phyloP scores from a whole-genome alignment of 2,329 filamentous ascomycete genomes.

The Davidsoniella eucalypti region DNA sequence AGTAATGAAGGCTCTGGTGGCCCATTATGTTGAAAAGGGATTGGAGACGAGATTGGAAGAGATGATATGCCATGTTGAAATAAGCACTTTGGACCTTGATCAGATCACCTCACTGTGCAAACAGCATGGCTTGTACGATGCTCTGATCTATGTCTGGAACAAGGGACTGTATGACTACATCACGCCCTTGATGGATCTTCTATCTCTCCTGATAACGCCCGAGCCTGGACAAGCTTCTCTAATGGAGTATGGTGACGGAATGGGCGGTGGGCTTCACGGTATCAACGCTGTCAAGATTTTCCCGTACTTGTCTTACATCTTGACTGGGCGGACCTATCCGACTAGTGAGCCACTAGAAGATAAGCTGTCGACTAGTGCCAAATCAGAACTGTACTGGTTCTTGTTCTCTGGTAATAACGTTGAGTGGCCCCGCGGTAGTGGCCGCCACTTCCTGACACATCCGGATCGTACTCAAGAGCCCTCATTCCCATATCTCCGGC shows the following conservation, averaged over 20 bases:
- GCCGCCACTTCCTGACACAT: slow-evolving; percentile 43
- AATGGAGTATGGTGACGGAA: slow-evolving; percentile 22
- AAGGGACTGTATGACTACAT: slow-evolving; percentile 78
- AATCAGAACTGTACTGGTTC: slow-evolving; percentile 81
- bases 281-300: slow-evolving; percentile 80
- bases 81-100: slow-evolving; percentile 80
- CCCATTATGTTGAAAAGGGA: slow-evolving; percentile 60
- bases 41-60: slow-evolving; percentile 72
- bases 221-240: slow-evolving; percentile 35
- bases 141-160: slow-evolving; percentile 94
- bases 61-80: slow-evolving; percentile 85
- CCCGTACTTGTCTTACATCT: slow-evolving; percentile 78
- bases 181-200: slow-evolving; percentile 71
- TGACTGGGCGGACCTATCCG: slow-evolving; percentile 85
- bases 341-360: slow-evolving; percentile 63
- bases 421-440: slow-evolving; percentile 53
- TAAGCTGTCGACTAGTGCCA: slow-evolving; percentile 56
- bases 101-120: slow-evolving; percentile 84
- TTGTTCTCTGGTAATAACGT: slow-evolving; percentile 73
- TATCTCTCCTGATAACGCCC: slow-evolving; percentile 48
- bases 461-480: slow-evolving; percentile 43
- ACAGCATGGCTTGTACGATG: slow-evolving; percentile 82
- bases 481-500: slow-evolving; percentile 69
- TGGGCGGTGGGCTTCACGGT: slow-evolving; percentile 37
- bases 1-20: slow-evolving; percentile 73